Percentiles rank a stretch among this genome's conserved stretches.
Conservation (phyloP, 257 asterid species). For the Craterostigma plantagineum region DNA sequence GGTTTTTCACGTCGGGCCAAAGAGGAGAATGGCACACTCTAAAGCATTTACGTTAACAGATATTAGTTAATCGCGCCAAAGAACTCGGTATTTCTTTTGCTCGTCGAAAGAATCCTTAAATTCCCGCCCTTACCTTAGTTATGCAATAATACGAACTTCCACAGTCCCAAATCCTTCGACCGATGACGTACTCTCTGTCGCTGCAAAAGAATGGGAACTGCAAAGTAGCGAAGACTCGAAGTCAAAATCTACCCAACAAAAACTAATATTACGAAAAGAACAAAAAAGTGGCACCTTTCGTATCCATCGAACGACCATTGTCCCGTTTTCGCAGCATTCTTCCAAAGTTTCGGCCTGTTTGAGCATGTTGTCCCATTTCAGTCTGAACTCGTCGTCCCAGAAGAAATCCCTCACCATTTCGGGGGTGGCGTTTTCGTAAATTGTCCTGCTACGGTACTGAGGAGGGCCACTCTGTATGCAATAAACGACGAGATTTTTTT, state of each 20-base stretch:
- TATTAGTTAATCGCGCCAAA: neutral
- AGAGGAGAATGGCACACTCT: conserved; percentile 1
- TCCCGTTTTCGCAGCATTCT: conserved; percentile 48
- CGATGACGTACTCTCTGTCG: conserved; percentile 56
- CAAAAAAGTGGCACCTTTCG: conserved; percentile 46
- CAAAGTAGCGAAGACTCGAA: conserved; percentile 2
- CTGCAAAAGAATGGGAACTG: conserved; percentile 76
- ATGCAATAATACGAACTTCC: conserved; percentile 42
- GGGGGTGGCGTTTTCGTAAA: conserved; percentile 83
- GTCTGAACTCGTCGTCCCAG: conserved; percentile 82
- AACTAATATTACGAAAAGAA: neutral
- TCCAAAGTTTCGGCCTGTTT: conserved; percentile 50
- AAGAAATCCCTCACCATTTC: conserved; percentile 84
- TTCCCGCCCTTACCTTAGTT: conserved; percentile 29
- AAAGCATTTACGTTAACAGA: neutral
- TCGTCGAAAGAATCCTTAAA: too few species aligned
- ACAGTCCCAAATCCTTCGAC: conserved; percentile 52
- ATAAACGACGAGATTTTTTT: neutral
- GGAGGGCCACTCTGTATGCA: conserved; percentile 64
- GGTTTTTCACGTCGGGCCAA: conserved; percentile 3
- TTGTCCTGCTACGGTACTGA: conserved; percentile 73
- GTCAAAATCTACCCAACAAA: conserved; percentile 2
- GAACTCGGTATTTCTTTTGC: too few species aligned
- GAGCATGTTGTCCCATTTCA: conserved; percentile 90
- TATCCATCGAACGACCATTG: conserved; percentile 79